Base-by-base conservation (phyloP, 768 basidiomycete species). In the Rhizopogon sp. region DNA sequence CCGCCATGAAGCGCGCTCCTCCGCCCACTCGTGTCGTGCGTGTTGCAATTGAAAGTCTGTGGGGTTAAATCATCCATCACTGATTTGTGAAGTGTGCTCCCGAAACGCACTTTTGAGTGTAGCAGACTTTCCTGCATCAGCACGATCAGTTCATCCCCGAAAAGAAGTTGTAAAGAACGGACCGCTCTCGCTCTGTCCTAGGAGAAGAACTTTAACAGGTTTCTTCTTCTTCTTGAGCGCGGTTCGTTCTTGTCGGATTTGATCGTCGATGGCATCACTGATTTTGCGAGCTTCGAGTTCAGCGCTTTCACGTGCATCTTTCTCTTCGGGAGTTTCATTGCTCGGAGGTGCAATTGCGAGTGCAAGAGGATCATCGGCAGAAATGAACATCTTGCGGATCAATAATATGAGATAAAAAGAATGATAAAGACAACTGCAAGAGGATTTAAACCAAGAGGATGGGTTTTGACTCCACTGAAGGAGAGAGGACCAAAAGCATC, bases 171-270 rank as follows among this genome's bases (percentile, higher is more conserved):
- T 28, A 28, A 37, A 25, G 17, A 39, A 66, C 73, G 43, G 53
- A 70, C 77, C 88, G 62, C 85, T 87, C 73, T 88, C 87, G 56
- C 84, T 85, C 68, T 87, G 86, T 16, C 88, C 88, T 5, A 92
- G 77, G 43, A 92, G 75, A 54, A 92, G 72, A 33, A 92, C 73
- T 65, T 88, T 90, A 58, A 90, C 82, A 0, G 88, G 83, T 59
- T 77, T 79, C 70, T 80, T 84, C 66, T 78, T 83, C 70, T 78
- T 83, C 72, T 74, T 84, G 54, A 82, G 70, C 0, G 72, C 75
- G 13, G 78, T 76, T 58, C 72, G 78, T 65, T 90, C 89, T 52
- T 73, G 75, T 49, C 80, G 78, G 42, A 92, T 72, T 66, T 82
- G 79, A 52, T 87, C 87, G 74, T 92, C 90, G 56, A 92, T 92